These are phyloP conservation scores for Cichorium intybus DNA, from an alignment of 140 eudicot species.

Conservation along the genomic window DNA sequence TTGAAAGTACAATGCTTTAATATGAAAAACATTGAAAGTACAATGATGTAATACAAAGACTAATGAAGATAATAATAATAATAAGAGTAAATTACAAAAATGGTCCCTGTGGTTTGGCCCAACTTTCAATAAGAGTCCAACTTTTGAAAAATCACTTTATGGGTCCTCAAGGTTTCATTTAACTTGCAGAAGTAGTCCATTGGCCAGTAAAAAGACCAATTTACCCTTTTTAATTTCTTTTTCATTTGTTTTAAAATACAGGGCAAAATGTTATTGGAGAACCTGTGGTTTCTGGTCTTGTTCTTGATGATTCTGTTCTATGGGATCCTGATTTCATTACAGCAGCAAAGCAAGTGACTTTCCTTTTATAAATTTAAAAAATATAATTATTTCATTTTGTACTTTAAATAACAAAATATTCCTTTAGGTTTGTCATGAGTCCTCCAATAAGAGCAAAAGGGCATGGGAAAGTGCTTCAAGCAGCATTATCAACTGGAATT, in stretches of 20 bases:
- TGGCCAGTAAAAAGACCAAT: too few relatives aligned
- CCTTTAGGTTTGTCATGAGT: constrained; percentile 90
- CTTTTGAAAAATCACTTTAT: too few relatives aligned
- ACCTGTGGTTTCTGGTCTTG: constrained; percentile 91
- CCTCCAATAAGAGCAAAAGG: constrained; percentile 94
- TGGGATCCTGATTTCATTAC: constrained; percentile 92
- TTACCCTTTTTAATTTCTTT: too few relatives aligned
- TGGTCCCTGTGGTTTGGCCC: too few relatives aligned
- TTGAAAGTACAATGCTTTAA: too few relatives aligned
- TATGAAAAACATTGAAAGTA: too few relatives aligned
- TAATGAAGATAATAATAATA: too few relatives aligned
- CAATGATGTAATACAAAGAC: too few relatives aligned
- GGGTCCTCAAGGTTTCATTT: too few relatives aligned
- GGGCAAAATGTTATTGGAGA: constrained; percentile 96
- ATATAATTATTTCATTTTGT: not conserved
- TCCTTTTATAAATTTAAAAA: not conserved
- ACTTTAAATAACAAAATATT: constrained; percentile 3
- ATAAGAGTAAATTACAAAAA: too few relatives aligned
- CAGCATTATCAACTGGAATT: constrained; percentile 83
- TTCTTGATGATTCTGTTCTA: constrained; percentile 79
- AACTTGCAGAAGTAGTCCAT: too few relatives aligned
- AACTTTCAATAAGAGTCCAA: too few relatives aligned
- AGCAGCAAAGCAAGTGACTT: constrained; percentile 73
- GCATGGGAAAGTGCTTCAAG: constrained; percentile 91
- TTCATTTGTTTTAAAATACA: constrained; percentile 28